A percentile compares a stretch with the other conserved stretches of the same genome.
These are phyloP conservation scores for Asclepias syriaca DNA, from an alignment of 257 asterid species.

Conservation along the genomic window DNA sequence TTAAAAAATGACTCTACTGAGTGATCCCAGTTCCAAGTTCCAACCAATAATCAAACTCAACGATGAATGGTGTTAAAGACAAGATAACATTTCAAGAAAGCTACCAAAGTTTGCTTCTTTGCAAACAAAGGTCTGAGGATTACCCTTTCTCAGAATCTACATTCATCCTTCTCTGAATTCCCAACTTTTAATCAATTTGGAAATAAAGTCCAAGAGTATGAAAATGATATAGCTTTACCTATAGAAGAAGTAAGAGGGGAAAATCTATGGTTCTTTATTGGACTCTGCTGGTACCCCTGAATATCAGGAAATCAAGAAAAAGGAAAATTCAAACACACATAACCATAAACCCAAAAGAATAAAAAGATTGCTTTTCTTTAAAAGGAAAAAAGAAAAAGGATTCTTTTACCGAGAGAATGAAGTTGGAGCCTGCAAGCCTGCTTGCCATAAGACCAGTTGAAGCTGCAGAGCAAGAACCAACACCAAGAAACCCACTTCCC, in stretches of 20 bases:
- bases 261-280: conserved; percentile 38
- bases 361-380: not conserved
- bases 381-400: not conserved
- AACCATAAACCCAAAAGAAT: not conserved
- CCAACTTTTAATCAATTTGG: not conserved
- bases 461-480: not conserved
- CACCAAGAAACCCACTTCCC: conserved; percentile 8
- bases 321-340: not conserved
- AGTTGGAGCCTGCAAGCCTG: conserved; percentile 51
- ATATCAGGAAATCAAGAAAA: conserved; percentile 10
- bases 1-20: not conserved
- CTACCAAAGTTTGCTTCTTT: not conserved
- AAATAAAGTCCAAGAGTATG: not conserved
- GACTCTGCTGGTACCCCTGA: conserved; percentile 56
- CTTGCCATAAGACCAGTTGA: conserved; percentile 47
- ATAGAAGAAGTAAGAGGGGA: conserved; percentile 39
- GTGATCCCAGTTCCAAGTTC: not conserved
- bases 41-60: not conserved
- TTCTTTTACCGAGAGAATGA: conserved; percentile 51
- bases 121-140: not conserved
- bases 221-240: conserved; percentile 27
- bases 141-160: not conserved
- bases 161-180: not conserved
- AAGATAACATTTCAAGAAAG: not conserved
- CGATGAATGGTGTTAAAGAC: not conserved